Base-by-base conservation (phyloP, 305 asterid genomes). In the Coffea humblotiana region DNA sequence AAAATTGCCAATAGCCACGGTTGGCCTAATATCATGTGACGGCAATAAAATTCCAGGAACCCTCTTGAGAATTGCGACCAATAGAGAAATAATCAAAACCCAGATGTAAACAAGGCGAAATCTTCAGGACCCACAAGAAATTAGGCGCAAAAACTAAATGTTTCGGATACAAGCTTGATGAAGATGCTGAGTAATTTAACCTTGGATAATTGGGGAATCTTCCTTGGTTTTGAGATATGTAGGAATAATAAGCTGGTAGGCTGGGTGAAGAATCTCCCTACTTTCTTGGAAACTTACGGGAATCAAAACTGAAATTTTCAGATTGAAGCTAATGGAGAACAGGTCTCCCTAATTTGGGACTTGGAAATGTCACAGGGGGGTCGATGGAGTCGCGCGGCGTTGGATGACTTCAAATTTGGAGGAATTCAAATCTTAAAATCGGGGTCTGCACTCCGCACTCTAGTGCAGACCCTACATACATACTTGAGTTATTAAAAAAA, bases 221-320 rank as follows among this genome's bases (percentile, higher is more conserved):
- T 78, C 78, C 83, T 8, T 40, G 43, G 43, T 56, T 21, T 8
- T 19, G 23, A 58, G 64, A 58, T 58, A 58, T 7, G 64, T 19
- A 2, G n/a, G 27, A 58, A 58, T 18, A 19, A 58, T 18, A 19
- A 58, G 25, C 63, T 58, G 64, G 25, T 51, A 58, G 5, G 1
- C 25, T 47, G 8, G 32, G 23, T 10, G 64, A 1, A 35, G 80
- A 77, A 65, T 64, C 72, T 29, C 71, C 89, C 88, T 58, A 70
- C 68, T 6, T 87, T 82, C 89, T 37, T 80, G 87, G 90, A 81
- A 73, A 81, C 77, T 51, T 25, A 27, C 2, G 3, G 52, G 68
- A 74, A 74, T 73, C 32, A 73, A 29, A 25, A 52, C 52, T 32
- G 67, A 54, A 32, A 4, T 74, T 74, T 74, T 19, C 56, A 74